phyloP scores from a whole-genome alignment of 495 filamentous ascomycete species.

The Sabuloglossum arenarium region DNA sequence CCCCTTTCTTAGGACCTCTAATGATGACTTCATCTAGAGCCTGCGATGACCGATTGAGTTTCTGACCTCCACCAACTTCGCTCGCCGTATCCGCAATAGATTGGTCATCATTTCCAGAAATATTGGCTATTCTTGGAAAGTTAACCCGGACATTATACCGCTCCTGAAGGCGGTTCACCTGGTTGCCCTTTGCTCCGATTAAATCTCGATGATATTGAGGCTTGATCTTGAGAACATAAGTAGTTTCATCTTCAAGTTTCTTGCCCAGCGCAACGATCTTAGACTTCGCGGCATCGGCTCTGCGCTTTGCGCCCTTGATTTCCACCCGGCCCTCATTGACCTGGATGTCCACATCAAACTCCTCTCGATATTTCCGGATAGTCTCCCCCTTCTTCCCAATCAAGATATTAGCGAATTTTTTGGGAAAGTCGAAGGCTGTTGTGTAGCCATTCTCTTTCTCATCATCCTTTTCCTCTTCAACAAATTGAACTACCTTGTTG shows the following conservation, averaged over 20 bases:
- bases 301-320: conserved; percentile 49
- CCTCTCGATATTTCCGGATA: conserved; percentile 85
- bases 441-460: conserved; percentile 76
- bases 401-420: conserved; percentile 80
- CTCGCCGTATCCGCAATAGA: conserved; percentile 45
- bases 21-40: conserved; percentile 76
- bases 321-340: conserved; percentile 52
- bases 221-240: conserved; percentile 67
- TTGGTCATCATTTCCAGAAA: conserved; percentile 39
- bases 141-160: conserved; percentile 85
- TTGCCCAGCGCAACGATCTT: conserved; percentile 57
- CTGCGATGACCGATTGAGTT: conserved; percentile 44
- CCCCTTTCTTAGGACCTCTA: conserved; percentile 75
- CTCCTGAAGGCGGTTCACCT: conserved; percentile 51
- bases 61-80: conserved; percentile 36
- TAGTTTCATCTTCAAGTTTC: conserved; percentile 71
- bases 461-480: conserved; percentile 67
- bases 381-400: conserved; percentile 86
- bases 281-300: conserved; percentile 62
- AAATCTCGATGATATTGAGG: conserved; percentile 67
- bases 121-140: conserved; percentile 55
- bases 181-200: conserved; percentile 41
- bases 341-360: conserved; percentile 94
- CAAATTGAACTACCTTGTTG: conserved; percentile 48
- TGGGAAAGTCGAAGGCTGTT: conserved; percentile 72